Evolutionary conservation across 306 rosid genomes (phyloP), one percentile per base, ranked within the genome.

Genomic region (Cercis canadensis): DNA sequence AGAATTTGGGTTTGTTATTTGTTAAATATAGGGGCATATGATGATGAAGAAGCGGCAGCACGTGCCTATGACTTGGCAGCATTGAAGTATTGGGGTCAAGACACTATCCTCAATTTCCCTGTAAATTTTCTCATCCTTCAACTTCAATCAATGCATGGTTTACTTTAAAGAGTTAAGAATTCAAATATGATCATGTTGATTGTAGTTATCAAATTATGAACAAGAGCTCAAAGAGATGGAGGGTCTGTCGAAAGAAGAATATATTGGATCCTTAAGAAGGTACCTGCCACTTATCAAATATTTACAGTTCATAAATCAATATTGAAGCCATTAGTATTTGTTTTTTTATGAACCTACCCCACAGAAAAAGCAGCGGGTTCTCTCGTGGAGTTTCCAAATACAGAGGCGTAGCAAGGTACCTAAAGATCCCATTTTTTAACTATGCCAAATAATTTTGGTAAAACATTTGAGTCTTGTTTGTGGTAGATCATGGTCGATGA

Each of bases 21-120:
- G n/a, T n/a, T 24, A 24, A 0, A 37, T 37, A 5, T 37, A 94
- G 99, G 99, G 7, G 99, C 99, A 8, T 91, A 94, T 80, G 97
- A 87, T 62, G 89, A 89, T 62, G 99, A 94, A 84, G 95, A 86
- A 70, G 88, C 95, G 0, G 99, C 99, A 32, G 99, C 96, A 84
- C 99, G 81, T 87, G 96, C 99, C 29, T 94, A 94, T 88, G 99
- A 94, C 79, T 89, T 89, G 87, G 98, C 98, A 57, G 98, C 98
- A 83, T 86, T 94, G 84, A 94, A 94, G 88, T 90, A 94, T 58
- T 94, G 99, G 99, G 99, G 99, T 75, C 94, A 80, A 47, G 86
- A 83, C 44, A 86, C 97, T 46, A 81, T 84, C 62, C 95, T 94
- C 76, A 94, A 94, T 78, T 91, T 91, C 45, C 95, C 96, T 19